These are phyloP conservation scores for Leishmania mexicana DNA, from an alignment of 208 protist genomes.

Conservation along the genomic window DNA sequence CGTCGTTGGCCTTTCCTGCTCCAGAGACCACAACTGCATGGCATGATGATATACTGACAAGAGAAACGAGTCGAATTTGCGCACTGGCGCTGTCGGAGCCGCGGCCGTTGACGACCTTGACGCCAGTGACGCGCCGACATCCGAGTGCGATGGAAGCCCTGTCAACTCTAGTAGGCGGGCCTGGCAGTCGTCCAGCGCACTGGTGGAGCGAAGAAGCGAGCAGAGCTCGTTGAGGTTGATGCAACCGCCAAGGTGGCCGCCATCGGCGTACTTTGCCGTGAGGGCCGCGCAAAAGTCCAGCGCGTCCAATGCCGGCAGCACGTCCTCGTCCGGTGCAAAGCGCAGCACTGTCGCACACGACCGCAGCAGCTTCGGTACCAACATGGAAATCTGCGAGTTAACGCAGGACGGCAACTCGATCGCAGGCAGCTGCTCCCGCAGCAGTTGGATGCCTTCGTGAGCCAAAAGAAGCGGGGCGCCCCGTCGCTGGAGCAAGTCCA, in stretches of 20 bases:
- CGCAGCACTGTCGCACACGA: conserved; percentile 66
- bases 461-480: conserved; percentile 44
- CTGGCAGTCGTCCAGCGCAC: conserved; percentile 40
- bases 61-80: conserved; percentile 33
- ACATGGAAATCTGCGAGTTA: conserved; percentile 13
- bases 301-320: conserved; percentile 40
- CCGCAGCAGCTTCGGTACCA: conserved; percentile 65
- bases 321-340: conserved; percentile 35
- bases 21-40: conserved; percentile 59
- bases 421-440: conserved; percentile 36
- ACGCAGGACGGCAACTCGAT: conserved; percentile 19
- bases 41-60: conserved; percentile 42
- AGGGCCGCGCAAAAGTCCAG: conserved; percentile 37
- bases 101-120: neutral
- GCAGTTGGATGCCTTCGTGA: conserved; percentile 49
- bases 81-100: neutral
- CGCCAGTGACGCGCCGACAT: neutral
- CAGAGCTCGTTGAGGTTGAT: conserved; percentile 68
- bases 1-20: conserved; percentile 34
- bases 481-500: conserved; percentile 71
- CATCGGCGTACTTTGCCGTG: conserved; percentile 30
- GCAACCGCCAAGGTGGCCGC: conserved; percentile 45
- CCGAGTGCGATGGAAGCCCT: neutral
- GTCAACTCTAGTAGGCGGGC: conserved; percentile 14
- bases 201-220: conserved; percentile 65